Percentiles rank a stretch among this genome's conserved stretches.
These are phyloP conservation scores for Luvunga scandens DNA, from an alignment of 345 rosid species.

Conservation along the genomic window DNA sequence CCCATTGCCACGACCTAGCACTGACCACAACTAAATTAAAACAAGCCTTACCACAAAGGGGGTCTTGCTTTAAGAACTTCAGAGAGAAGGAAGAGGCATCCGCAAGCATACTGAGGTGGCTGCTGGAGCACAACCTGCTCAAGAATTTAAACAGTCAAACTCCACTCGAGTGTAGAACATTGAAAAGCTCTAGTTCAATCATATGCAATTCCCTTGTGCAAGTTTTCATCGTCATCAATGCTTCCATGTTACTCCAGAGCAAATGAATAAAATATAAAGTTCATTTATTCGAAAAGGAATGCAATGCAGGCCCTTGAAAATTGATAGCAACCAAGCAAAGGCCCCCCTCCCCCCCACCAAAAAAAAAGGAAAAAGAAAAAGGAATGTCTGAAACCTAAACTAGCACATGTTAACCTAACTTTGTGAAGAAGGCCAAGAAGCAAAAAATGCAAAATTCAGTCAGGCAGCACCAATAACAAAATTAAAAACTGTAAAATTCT, in stretches of 20 bases:
- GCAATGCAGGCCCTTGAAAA: background rate
- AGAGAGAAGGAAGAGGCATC: slow-evolving; percentile 88
- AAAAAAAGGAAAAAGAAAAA: background rate
- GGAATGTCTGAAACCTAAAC: background rate
- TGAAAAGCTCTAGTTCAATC: background rate
- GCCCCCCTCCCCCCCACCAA: no score
- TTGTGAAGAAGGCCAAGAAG: background rate
- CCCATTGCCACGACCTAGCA: background rate
- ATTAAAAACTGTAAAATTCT: background rate
- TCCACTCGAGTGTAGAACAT: background rate
- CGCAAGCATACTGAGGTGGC: slow-evolving; percentile 94
- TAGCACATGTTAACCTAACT: background rate
- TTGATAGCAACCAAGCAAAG: background rate
- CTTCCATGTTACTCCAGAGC: background rate
- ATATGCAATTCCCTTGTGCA: background rate
- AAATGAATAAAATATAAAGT: background rate
- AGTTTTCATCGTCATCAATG: background rate
- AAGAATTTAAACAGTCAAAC: slow-evolving; percentile 23
- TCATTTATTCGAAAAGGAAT: background rate
- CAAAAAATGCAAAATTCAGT: background rate
- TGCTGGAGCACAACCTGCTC: slow-evolving; percentile 88
- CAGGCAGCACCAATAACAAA: background rate
- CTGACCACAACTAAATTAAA: slow-evolving; percentile 2
- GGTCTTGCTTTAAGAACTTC: slow-evolving; percentile 92
- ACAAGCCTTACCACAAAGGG: slow-evolving; percentile 60